phyloP scores from a whole-genome alignment of 108 stramenopile genomes.

The Cyclotella sp. region DNA sequence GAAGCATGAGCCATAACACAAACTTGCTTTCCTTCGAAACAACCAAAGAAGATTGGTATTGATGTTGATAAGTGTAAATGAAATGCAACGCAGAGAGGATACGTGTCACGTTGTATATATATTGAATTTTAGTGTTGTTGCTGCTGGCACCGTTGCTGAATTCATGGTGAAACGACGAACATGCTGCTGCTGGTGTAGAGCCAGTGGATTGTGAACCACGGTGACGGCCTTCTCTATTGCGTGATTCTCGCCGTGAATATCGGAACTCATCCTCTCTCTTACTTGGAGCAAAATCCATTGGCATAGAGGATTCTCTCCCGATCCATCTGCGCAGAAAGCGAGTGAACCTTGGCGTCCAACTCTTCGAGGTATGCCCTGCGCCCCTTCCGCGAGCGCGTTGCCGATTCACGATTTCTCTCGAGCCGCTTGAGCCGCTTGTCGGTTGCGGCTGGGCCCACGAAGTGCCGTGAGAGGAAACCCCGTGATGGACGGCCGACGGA shows the following conservation, averaged over 20 bases:
- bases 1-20: conserved; percentile 87
- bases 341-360: conserved; percentile 81
- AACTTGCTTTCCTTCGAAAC: conserved; percentile 78
- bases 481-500: neutral
- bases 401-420: conserved; percentile 95
- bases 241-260: neutral
- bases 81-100: conserved; percentile 51
- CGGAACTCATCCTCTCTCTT: conserved; percentile 42
- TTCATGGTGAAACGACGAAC: neutral
- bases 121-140: neutral
- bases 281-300: conserved; percentile 37
- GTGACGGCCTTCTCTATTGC: too few relatives aligned
- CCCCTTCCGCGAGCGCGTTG: conserved; percentile 86
- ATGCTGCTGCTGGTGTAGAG: conserved; percentile 12
- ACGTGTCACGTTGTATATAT: neutral
- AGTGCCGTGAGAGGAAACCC: too few relatives aligned
- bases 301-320: conserved; percentile 77
- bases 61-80: conserved; percentile 65
- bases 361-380: conserved; percentile 95
- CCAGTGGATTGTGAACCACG: too few relatives aligned
- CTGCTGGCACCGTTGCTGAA: neutral
- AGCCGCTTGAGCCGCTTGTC: conserved; percentile 81
- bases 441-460: neutral
- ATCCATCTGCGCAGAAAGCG: conserved; percentile 80
- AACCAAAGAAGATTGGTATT: conserved; percentile 80